These are phyloP conservation scores for Hypoxylon fuscum DNA, from an alignment of 495 filamentous ascomycete species.

Conservation along the genomic window DNA sequence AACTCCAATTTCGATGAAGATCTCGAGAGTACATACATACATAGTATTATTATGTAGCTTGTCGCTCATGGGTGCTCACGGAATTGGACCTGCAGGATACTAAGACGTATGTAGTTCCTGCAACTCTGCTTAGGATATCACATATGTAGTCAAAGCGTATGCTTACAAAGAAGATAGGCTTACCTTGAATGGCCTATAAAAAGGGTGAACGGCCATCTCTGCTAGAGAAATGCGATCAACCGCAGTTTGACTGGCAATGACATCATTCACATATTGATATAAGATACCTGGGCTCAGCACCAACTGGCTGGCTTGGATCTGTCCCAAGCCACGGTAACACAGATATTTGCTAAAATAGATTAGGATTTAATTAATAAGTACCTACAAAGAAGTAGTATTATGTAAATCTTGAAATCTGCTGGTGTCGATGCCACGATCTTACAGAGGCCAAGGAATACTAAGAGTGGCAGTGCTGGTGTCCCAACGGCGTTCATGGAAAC, in stretches of 20 bases:
- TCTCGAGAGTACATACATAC: neutral
- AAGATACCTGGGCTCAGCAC: no score
- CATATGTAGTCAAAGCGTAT: no score
- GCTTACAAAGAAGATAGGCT: no score
- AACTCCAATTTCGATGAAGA: neutral
- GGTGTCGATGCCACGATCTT: neutral
- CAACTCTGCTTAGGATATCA: no score
- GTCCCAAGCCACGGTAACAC: constrained; percentile 5
- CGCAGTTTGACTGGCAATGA: no score
- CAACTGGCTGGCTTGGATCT: neutral
- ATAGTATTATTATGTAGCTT: neutral
- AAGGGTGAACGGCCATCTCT: no score
- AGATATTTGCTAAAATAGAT: neutral
- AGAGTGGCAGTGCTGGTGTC: constrained; percentile 9
- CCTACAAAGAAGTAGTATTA: no score
- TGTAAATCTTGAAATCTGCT: no score
- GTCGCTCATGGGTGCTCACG: neutral
- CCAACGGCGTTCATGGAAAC: neutral
- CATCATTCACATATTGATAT: neutral
- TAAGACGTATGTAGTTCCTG: no score
- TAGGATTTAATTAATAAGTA: neutral
- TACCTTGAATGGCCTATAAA: no score
- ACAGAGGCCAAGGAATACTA: constrained; percentile 1
- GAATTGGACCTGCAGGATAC: no score
- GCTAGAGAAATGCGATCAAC: no score